Base-by-base conservation (phyloP, 2,329 filamentous ascomycete genomes). In the Didymellaceae sp. region DNA sequence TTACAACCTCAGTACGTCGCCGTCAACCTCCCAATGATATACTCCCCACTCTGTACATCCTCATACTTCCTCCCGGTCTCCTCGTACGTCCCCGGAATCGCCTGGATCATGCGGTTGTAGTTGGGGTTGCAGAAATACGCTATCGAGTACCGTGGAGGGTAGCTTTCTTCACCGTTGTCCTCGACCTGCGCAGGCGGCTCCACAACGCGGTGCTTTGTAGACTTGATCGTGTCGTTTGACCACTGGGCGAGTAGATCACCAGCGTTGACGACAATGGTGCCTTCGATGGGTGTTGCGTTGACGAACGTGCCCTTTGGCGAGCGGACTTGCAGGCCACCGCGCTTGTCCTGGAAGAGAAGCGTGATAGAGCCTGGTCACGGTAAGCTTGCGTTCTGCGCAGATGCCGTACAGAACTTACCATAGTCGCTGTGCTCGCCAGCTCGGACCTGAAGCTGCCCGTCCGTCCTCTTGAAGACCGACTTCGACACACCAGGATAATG, bases 41-140 rank as follows among this genome's bases (percentile, higher is more conserved):
- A 97, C 11, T 94, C 84, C 2, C 90, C 90, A 61, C 87, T 88
- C 50, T 86, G 89, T 61, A 96, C 86, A 1, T 83, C 85, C 25
- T 82, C 75, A 65, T 96, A 96, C 75, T 92, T 94, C 78, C 89
- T 93, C 32, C 88, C 84, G 1, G 77, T 75, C 53, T 87, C 73
- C 44, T 81, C 79, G 66, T 84, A 93, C 0, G 91, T 96, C 0
- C 89, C 89, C 0, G 90, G 91, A 34, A 96, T 84, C 1, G 87
- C 89, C 61, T 94, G 88, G 58, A 96, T 95, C 46, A 82, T 77
- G 59, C 81, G 83, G 53, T 89, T 83, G 68, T 85, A 88, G 67
- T 95, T 91, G 7, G 91, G 90, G 62, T 95, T 93, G 78, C 91
- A 95, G 70, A 96, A 95, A 75, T 95, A 97, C 62, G 91, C 92